Evolutionary conservation across 768 basidiomycete species (phyloP), one percentile per base, ranked within the genome.

Genomic region (Serendipita sp.): DNA sequence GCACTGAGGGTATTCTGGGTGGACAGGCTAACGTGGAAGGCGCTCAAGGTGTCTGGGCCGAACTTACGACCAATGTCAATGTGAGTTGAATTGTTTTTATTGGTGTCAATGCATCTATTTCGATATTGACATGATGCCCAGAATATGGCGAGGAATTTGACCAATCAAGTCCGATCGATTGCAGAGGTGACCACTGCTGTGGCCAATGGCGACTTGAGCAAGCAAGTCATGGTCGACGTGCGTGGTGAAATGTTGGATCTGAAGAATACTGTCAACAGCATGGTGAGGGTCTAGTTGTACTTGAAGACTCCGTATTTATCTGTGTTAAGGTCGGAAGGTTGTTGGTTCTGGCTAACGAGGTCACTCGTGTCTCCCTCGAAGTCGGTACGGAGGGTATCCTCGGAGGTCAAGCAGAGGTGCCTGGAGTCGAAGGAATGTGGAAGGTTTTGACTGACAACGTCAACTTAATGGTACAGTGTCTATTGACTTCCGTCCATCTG

Each of bases 351-450:
- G 71, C 73, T 1, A 68, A 68, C 63, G 75, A 77, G 64, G 92
- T 95, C n/a, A 92, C 89, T 13, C 80, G 92, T 66, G 95, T 98
- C 16, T 87, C 86, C 45, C 78, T 96, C 68, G 94, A 96, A 73
- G 92, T 94, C 68, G 92, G 92, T 48, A 92, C 86, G 44, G 88
- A 93, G 73, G 92, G 92, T 73, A 95, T 90, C 56, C 79, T 97
- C 73, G 94, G 93, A 56, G 93, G 93, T 16, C 93, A 96, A 72
- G 93, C 93, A 0, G 82, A 79, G 65, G 93, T 95, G 0, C 86
- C 88, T n/a, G 91, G 88, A 56, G 92, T 94, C 0, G 86, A 92
- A 72, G 92, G 92, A 63, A 92, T 91, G 79, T 93, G 92, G 92
- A 92, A 93, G 80, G 88, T 86, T 64, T 18, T 65, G 64, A 65